These are phyloP conservation scores for Haplosporangium sp. DNA, from an alignment of 371 early-diverging fungal genomes.

Conservation along the genomic window DNA sequence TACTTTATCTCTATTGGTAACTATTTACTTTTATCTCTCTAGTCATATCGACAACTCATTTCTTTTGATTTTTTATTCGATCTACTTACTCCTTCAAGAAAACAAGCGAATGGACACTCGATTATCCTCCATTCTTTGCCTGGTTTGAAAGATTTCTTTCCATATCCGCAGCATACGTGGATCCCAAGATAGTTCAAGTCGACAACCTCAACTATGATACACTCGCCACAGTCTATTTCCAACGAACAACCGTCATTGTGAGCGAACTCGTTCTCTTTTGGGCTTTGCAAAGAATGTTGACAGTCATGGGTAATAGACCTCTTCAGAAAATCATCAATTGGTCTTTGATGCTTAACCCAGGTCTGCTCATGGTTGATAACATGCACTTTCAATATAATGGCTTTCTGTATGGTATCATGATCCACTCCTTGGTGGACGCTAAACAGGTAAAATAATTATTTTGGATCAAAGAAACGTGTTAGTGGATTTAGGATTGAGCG, in stretches of 20 bases:
- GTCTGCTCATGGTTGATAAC: conserved; percentile 88
- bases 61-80: background rate
- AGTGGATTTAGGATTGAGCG: background rate
- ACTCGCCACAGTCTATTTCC: conserved; percentile 80
- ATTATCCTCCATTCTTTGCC: conserved; percentile 98
- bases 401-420: conserved; percentile 88
- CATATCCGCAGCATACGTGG: conserved; percentile 71
- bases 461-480: background rate
- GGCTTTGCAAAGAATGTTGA: conserved; percentile 65
- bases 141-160: conserved; percentile 92
- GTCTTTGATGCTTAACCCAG: conserved; percentile 84
- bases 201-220: conserved; percentile 77
- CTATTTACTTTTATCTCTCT: background rate
- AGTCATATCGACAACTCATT: background rate
- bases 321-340: conserved; percentile 53
- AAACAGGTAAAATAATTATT: conserved; percentile 63
- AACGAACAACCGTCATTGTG: conserved; percentile 84
- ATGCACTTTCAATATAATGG: conserved; percentile 99
- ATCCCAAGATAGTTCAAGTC: conserved; percentile 83
- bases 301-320: conserved; percentile 49
- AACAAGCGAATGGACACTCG: conserved; percentile 96
- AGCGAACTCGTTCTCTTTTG: conserved; percentile 84
- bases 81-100: conserved; percentile 56
- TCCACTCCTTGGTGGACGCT: conserved; percentile 83
- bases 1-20: background rate